Percentiles rank a stretch among this genome's conserved stretches.
phyloP scores from a whole-genome alignment of 768 basidiomycete species.

The Basidioascus undulatus region DNA sequence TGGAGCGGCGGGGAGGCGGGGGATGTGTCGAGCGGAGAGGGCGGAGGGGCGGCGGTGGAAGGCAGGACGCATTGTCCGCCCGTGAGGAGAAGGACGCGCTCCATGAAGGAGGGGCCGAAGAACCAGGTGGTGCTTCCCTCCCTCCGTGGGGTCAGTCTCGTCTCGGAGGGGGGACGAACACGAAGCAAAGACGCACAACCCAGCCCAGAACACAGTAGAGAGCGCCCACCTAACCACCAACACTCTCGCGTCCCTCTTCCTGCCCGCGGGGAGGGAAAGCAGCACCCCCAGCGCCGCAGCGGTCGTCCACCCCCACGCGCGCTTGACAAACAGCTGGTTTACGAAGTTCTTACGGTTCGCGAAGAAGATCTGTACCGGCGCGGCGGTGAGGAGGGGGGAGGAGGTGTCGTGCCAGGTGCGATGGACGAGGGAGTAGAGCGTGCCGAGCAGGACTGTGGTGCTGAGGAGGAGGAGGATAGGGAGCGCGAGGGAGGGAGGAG shows the following conservation, averaged over 20 bases:
- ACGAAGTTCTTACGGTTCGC: slow-evolving; percentile 57
- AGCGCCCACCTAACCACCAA: no score
- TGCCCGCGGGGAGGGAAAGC: slow-evolving; percentile 31
- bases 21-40: slow-evolving; percentile 1
- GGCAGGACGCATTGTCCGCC: slow-evolving; percentile 49
- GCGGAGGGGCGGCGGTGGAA: slow-evolving; percentile 22
- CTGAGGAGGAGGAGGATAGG: slow-evolving; percentile 3
- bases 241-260: no score
- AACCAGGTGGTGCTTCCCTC: slow-evolving; percentile 38
- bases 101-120: slow-evolving; percentile 53
- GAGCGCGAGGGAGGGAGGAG: no score
- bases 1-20: background rate
- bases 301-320: slow-evolving; percentile 76
- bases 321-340: slow-evolving; percentile 72
- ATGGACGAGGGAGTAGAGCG: slow-evolving; percentile 36
- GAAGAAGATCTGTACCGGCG: slow-evolving; percentile 40
- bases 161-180: no score
- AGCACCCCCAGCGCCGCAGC: slow-evolving; percentile 35
- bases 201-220: no score
- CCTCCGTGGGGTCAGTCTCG: background rate
- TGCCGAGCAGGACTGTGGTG: slow-evolving; percentile 32
- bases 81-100: slow-evolving; percentile 35
- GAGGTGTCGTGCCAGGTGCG: slow-evolving; percentile 67
- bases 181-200: no score
- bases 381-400: slow-evolving; percentile 40